These are phyloP conservation scores for Eucalyptus albens DNA, from an alignment of 345 rosid species.

Conservation along the genomic window DNA sequence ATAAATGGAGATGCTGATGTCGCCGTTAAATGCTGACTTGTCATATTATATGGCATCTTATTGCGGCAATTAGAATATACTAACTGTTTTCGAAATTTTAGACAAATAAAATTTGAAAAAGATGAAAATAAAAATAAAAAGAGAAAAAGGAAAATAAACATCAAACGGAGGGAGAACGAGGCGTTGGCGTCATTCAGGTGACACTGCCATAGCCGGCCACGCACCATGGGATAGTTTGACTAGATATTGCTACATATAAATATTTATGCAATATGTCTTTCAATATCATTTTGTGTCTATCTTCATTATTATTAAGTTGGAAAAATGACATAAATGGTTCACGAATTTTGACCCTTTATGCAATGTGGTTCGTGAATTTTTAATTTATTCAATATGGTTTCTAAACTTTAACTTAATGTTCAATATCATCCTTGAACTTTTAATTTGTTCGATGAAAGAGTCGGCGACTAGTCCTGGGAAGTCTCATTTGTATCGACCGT, in stretches of 20 bases:
- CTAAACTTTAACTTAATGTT: no score
- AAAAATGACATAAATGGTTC: no score
- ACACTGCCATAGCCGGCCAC: neutral
- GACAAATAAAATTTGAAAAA: no score
- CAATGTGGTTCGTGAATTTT: no score
- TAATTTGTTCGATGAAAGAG: no score
- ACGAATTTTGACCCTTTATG: accelerated
- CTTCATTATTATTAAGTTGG: neutral
- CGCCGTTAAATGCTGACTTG: neutral
- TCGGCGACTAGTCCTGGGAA: no score
- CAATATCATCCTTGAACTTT: no score
- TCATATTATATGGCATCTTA: neutral
- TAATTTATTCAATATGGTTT: no score
- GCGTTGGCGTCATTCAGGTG: neutral
- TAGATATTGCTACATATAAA: neutral
- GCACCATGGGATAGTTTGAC: neutral
- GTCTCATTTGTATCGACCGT: no score
- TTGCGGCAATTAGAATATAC: neutral
- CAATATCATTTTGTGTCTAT: no score
- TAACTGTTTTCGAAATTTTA: no score
- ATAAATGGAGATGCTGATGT: neutral
- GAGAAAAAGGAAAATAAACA: neutral
- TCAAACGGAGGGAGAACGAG: neutral
- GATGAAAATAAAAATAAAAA: neutral
- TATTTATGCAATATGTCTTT: neutral